A percentile compares a stretch with the other conserved stretches of the same genome.
Conservation (phyloP, 345 rosid species). For the Durio zibethinus region DNA sequence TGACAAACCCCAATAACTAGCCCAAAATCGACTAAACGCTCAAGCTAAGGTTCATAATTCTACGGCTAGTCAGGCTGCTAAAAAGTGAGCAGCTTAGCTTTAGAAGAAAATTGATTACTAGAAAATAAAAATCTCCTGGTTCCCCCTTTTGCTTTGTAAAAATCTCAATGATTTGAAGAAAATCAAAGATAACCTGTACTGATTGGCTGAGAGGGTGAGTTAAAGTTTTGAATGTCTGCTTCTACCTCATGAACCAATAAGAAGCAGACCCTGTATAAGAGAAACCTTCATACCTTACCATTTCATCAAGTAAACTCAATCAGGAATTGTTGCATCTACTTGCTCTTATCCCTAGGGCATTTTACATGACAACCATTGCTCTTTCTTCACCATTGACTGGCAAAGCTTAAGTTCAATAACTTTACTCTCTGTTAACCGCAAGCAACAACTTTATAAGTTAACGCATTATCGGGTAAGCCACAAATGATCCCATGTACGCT, state of each 20-base stretch:
- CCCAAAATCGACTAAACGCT: not conserved
- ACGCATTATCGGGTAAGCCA: slow-evolving; percentile 11
- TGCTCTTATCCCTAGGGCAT: not conserved
- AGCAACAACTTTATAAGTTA: slow-evolving; percentile 42
- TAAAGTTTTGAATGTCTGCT: not conserved
- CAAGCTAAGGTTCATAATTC: not conserved
- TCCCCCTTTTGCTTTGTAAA: not conserved
- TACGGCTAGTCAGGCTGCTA: not conserved
- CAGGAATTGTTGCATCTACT: not conserved
- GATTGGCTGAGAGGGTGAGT: slow-evolving; percentile 1
- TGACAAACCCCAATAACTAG: not conserved
- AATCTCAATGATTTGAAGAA: not conserved
- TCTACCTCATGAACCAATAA: slow-evolving; percentile 21
- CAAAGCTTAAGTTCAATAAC: slow-evolving; percentile 41
- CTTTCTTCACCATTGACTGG: slow-evolving; percentile 37
- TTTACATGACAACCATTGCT: slow-evolving; percentile 26
- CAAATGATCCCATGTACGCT: slow-evolving; percentile 81
- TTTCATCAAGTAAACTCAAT: not conserved
- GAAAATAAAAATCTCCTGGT: not conserved
- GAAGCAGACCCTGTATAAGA: slow-evolving; percentile 15
- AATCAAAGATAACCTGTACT: not conserved
- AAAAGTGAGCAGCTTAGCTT: not conserved
- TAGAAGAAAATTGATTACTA: not conserved
- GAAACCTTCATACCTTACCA: not conserved
- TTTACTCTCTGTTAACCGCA: slow-evolving; percentile 82